These are phyloP conservation scores for Populus hybrid DNA, from an alignment of 441 rosid species.

Conservation along the genomic window DNA sequence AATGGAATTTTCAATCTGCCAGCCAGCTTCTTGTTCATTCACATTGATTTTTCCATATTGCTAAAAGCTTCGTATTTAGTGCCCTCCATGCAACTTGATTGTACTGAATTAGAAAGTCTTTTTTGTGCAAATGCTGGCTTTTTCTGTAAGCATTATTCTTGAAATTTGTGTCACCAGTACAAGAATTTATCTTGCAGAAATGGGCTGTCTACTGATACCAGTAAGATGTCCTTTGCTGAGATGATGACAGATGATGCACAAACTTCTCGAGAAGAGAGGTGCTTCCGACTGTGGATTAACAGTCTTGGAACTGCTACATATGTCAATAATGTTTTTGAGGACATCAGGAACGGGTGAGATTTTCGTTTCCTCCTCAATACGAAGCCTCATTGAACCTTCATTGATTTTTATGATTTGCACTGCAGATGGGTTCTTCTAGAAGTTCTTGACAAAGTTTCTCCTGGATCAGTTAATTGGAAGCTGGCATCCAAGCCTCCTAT, in stretches of 20 bases:
- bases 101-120: neutral
- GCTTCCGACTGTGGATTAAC: constrained; percentile 98
- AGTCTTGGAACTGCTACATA: constrained; percentile 83
- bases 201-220: constrained; percentile 69
- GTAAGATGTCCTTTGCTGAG: constrained; percentile 76
- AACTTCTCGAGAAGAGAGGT: constrained; percentile 97
- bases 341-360: constrained; percentile 89
- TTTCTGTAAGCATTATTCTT: neutral
- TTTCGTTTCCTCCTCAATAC: constrained; percentile 7
- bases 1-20: neutral
- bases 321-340: constrained; percentile 89
- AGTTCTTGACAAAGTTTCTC: constrained; percentile 79
- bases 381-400: constrained; percentile 13
- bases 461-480: constrained; percentile 88
- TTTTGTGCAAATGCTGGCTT: neutral
- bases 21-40: neutral
- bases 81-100: neutral
- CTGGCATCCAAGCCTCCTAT: constrained; percentile 88
- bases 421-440: constrained; percentile 92
- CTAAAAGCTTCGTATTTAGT: neutral
- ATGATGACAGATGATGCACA: constrained; percentile 94
- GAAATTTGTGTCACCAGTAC: constrained; percentile 7
- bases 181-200: constrained; percentile 54
- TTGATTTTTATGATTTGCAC: constrained; percentile 23
- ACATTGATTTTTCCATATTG: neutral